Conservation (phyloP, 805 yeast species). For the Scheffersomyces amazonensis region DNA sequence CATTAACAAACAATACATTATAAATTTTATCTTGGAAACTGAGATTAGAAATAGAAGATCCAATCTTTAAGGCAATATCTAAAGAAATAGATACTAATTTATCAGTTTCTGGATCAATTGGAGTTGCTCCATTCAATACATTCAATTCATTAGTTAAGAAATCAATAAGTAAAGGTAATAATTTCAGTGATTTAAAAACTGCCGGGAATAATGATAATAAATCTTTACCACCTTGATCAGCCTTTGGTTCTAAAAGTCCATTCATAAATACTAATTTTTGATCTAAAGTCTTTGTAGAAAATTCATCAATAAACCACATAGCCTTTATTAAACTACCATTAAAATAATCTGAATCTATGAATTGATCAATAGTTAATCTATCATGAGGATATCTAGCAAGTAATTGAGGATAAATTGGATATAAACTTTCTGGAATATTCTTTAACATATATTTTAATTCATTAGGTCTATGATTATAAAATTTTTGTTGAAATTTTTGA, state of each 20-base stretch:
- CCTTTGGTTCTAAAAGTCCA: slow-evolving; percentile 46
- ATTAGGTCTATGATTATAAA: slow-evolving; percentile 32
- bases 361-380: slow-evolving; percentile 59
- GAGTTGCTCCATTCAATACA: slow-evolving; percentile 16
- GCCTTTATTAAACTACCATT: slow-evolving; percentile 82
- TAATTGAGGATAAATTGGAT: slow-evolving; percentile 49
- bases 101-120: slow-evolving; percentile 22
- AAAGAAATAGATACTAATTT: slow-evolving; percentile 44
- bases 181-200: slow-evolving; percentile 59
- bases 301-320: slow-evolving; percentile 77
- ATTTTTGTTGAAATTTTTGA: slow-evolving; percentile 43
- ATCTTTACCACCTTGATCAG: slow-evolving; percentile 6
- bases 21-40: slow-evolving; percentile 72
- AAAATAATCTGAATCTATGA: slow-evolving; percentile 72
- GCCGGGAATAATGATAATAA: slow-evolving; percentile 33
- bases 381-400: slow-evolving; percentile 56
- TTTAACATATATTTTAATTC: slow-evolving; percentile 46
- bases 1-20: slow-evolving; percentile 37
- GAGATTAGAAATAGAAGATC: slow-evolving; percentile 65
- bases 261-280: slow-evolving; percentile 70
- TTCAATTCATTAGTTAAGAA: slow-evolving; percentile 41
- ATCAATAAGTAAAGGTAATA: slow-evolving; percentile 66
- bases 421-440: slow-evolving; percentile 56
- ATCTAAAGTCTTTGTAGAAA: slow-evolving; percentile 64
- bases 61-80: slow-evolving; percentile 58